Evolutionary conservation across 495 filamentous ascomycete species (phyloP).

Genomic region (Ramalina intermedia): DNA sequence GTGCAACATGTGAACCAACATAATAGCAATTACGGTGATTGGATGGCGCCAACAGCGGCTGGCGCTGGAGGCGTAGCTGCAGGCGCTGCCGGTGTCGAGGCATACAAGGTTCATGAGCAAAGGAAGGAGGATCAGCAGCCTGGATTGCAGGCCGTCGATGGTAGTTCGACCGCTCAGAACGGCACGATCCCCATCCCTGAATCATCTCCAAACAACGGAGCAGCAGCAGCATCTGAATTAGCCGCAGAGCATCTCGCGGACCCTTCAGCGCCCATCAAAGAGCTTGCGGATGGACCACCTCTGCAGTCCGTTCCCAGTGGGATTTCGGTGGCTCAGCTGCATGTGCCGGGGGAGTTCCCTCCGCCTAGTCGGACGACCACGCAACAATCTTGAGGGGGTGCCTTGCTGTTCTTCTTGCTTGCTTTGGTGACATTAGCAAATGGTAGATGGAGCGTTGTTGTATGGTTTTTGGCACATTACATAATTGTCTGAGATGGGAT

Average conservation of each 20-base stretch:
- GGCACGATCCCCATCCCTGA: neutral
- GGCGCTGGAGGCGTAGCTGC: neutral
- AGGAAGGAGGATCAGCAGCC: constrained; percentile 6
- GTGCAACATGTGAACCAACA: constrained; percentile 12
- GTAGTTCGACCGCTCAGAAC: neutral
- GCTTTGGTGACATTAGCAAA: too few relatives aligned
- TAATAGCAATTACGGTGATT: constrained; percentile 30
- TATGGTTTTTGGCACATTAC: too few relatives aligned
- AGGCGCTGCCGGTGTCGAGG: constrained; percentile 5
- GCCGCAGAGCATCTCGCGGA: neutral
- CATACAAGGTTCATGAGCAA: constrained; percentile 1
- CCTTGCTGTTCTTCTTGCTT: too few relatives aligned
- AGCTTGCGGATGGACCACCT: constrained; percentile 9
- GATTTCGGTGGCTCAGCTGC: constrained; percentile 11
- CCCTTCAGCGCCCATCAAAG: constrained; percentile 9
- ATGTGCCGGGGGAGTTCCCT: constrained; percentile 16
- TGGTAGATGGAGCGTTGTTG: too few relatives aligned
- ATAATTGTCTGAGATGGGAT: too few relatives aligned
- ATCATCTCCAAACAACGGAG: neutral
- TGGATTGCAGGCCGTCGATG: constrained; percentile 5
- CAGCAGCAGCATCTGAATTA: neutral
- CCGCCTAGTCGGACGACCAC: neutral
- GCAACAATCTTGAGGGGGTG: too few relatives aligned
- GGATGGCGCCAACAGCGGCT: constrained; percentile 23
- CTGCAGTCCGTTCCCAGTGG: constrained; percentile 4